Percentiles rank a stretch among this genome's conserved stretches.
These are phyloP conservation scores for Diospyros kaki DNA, from an alignment of 148 eudicot genomes.

Conservation along the genomic window DNA sequence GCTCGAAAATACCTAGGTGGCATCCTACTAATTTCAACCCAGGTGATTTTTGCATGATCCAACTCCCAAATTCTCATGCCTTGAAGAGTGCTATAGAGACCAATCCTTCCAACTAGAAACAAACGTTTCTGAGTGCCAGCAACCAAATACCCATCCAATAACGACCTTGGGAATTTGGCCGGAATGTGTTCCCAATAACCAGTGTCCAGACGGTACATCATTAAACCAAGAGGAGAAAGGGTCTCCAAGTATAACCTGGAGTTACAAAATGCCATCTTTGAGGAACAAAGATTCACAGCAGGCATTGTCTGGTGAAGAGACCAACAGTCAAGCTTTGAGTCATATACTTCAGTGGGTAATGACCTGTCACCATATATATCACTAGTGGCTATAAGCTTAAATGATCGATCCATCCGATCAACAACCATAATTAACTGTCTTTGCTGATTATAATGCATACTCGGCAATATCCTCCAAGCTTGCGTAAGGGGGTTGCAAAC, in stretches of 20 bases:
- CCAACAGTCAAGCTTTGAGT: slow-evolving; percentile 79
- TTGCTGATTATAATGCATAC: slow-evolving; percentile 86
- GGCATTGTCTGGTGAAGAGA: slow-evolving; percentile 87
- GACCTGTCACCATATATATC: slow-evolving; percentile 87
- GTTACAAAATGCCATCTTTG: slow-evolving; percentile 96
- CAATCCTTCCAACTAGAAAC: slow-evolving; percentile 91
- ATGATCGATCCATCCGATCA: slow-evolving; percentile 63
- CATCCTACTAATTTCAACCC: slow-evolving; percentile 94
- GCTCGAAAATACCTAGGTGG: slow-evolving; percentile 81
- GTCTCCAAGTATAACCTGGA: slow-evolving; percentile 91
- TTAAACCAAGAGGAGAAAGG: slow-evolving; percentile 89
- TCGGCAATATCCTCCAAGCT: slow-evolving; percentile 83
- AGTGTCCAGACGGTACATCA: slow-evolving; percentile 82
- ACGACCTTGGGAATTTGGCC: slow-evolving; percentile 85
- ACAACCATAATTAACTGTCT: slow-evolving; percentile 91
- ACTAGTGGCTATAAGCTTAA: slow-evolving; percentile 84
- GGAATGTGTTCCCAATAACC: slow-evolving; percentile 98
- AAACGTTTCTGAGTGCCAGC: slow-evolving; percentile 83
- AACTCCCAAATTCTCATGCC: slow-evolving; percentile 98
- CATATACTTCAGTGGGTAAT: slow-evolving; percentile 90
- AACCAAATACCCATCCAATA: slow-evolving; percentile 89
- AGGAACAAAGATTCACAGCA: slow-evolving; percentile 86
- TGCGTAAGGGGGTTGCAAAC: slow-evolving; percentile 91
- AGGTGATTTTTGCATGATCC: slow-evolving; percentile 68
- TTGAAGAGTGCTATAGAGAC: slow-evolving; percentile 85